These are phyloP conservation scores for Cunninghamia lanceolata DNA, from an alignment of 75 land plant species.

Conservation along the genomic window DNA sequence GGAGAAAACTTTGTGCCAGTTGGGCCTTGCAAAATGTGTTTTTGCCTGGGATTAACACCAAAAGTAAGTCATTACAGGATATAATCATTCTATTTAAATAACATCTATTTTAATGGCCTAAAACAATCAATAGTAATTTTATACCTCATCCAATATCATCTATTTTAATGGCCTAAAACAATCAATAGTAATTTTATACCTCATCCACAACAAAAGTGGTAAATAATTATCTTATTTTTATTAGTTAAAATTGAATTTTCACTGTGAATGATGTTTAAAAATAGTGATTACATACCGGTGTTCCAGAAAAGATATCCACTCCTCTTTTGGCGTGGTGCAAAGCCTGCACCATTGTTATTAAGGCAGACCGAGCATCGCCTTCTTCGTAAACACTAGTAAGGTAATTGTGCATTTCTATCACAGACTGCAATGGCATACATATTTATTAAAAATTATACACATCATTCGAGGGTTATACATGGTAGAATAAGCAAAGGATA, in stretches of 20 bases:
- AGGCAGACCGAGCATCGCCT: conserved; percentile 54
- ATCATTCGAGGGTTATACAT: not conserved
- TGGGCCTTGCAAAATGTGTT: conserved; percentile 58
- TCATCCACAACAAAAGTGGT: no score
- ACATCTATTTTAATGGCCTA: no score
- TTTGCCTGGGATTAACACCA: conserved; percentile 25
- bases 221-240: no score
- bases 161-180: no score
- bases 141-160: no score
- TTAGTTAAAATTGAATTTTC: no score
- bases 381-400: conserved; percentile 54
- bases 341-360: conserved; percentile 45
- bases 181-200: no score
- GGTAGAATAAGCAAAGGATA: not conserved
- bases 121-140: no score
- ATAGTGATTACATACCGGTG: conserved; percentile 40
- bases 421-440: conserved; percentile 12
- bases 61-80: no score
- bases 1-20: conserved; percentile 47
- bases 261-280: no score
- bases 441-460: not conserved
- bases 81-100: no score
- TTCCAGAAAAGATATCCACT: conserved; percentile 52
- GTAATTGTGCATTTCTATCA: conserved; percentile 58
- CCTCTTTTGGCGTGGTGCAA: conserved; percentile 42